Base-by-base conservation (phyloP, 148 eudicot genomes). In the Simmondsia chinensis region DNA sequence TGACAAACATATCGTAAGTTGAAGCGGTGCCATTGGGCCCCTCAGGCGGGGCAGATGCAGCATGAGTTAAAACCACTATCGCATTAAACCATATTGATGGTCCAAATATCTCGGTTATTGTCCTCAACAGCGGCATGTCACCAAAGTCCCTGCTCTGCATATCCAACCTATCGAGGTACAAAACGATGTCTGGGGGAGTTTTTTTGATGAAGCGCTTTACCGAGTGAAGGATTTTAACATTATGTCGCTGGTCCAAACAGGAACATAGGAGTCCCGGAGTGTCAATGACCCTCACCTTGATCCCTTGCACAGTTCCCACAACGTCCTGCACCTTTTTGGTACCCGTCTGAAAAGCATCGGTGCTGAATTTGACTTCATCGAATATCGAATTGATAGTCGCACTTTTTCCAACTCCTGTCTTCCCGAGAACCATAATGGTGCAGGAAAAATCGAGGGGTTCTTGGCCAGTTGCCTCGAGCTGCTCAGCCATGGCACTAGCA, bases 11-110 rank as follows among this genome's bases (percentile, higher is more conserved):
- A 34, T 91, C 99, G 55, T 91, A 91, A 39, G 86, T 82, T 5
- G 86, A 65, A 18, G 94, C 63, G 39, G 75, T 70, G n/a, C 99
- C 99, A 68, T 85, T 82, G 43, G 99, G 94, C 19, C 99, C 99
- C 31, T 91, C 99, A n/a, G 99, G 99, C n/a, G 99, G 99, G 23
- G 99, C 99, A 20, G 99, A 85, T 28, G 94, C 99, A 42, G 99
- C 99, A 66, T 91, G 99, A 44, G 99, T 86, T 53, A 91, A 59
- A 54, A 86, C 99, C 24, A 91, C 99, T 50, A 91, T 86, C 3
- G 99, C 99, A 52, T 86, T 91, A 49, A 86, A 86, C 99, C 99
- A 91, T 39, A 91, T 91, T 7, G 83, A 79, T 1, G 85, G 86
- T 27, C 99, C 96, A 59, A 91, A 86, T 41, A 75, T 64, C 8